Conservation (phyloP, 2,329 filamentous ascomycete genomes). For the Neurospora sp. region DNA sequence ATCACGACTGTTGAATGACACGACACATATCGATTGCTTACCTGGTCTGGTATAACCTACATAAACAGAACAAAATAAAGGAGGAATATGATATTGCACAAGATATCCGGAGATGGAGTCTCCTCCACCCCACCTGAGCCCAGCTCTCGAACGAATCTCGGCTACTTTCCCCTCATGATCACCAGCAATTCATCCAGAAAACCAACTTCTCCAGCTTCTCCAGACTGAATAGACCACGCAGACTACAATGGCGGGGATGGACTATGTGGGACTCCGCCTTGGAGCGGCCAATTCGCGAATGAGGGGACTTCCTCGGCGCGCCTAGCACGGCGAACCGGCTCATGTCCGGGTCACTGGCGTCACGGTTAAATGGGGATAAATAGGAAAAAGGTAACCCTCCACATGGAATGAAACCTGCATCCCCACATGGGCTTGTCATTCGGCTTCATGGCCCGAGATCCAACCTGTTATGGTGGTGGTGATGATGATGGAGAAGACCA, state of each 20-base stretch:
- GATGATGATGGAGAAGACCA: neutral
- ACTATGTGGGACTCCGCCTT: neutral
- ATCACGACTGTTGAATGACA: neutral
- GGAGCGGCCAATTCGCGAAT: neutral
- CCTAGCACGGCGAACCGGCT: neutral
- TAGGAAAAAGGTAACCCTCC: conserved; percentile 11
- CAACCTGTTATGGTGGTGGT: neutral
- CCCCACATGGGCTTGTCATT: neutral
- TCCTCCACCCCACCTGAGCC: neutral
- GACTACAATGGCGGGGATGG: neutral
- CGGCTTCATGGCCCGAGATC: neutral
- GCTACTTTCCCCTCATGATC: neutral
- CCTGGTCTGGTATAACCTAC: neutral
- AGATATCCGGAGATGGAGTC: neutral
- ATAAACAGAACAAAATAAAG: neutral
- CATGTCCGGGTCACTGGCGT: conserved; percentile 10
- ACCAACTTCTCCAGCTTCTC: neutral
- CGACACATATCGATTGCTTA: neutral
- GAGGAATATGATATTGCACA: neutral
- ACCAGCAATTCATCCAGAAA: neutral
- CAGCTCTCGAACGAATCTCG: neutral
- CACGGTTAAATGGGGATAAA: conserved; percentile 31
- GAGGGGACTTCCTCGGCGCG: neutral
- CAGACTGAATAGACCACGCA: neutral
- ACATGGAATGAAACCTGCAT: neutral